A percentile compares a stretch with the other conserved stretches of the same genome.
Conservation (phyloP, 108 stramenopile species). For the Pseudonitzschia pungens region DNA sequence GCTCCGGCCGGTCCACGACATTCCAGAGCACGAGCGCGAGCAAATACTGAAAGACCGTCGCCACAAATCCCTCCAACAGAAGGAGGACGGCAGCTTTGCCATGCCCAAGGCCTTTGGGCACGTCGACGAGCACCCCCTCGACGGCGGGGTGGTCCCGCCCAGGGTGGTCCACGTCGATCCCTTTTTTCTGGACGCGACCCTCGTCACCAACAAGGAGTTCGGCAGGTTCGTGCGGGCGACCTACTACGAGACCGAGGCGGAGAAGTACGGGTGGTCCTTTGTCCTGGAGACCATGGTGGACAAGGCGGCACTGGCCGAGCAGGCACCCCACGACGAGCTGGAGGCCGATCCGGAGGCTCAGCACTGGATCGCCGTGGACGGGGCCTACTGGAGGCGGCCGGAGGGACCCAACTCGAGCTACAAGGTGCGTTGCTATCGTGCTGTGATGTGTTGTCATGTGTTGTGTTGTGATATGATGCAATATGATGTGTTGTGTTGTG, state of each 20-base stretch:
- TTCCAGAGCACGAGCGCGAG: conserved; percentile 59
- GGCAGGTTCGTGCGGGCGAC: conserved; percentile 89
- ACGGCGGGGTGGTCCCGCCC: conserved; percentile 79
- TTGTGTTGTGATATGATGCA: neutral
- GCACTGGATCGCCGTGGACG: conserved; percentile 90
- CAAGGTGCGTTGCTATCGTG: conserved; percentile 26
- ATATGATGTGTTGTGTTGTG: neutral
- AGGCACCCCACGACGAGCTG: too few species aligned
- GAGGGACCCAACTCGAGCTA: conserved; percentile 85
- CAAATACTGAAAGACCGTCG: conserved; percentile 66
- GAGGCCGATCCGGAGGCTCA: conserved; percentile 69
- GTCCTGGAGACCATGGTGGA: conserved; percentile 78
- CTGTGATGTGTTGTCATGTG: neutral
- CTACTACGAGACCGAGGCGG: conserved; percentile 91
- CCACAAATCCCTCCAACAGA: conserved; percentile 42
- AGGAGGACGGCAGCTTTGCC: conserved; percentile 18
- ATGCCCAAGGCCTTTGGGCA: conserved; percentile 71
- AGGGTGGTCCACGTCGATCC: conserved; percentile 80
- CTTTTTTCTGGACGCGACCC: conserved; percentile 78
- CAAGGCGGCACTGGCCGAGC: conserved; percentile 23
- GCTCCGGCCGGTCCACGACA: conserved; percentile 49
- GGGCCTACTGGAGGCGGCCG: conserved; percentile 90
- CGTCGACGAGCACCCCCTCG: conserved; percentile 72
- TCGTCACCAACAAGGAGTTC: conserved; percentile 89
- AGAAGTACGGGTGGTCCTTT: conserved; percentile 94